Base-by-base conservation (phyloP, 257 asterid species). In the Solanum sejunctum region DNA sequence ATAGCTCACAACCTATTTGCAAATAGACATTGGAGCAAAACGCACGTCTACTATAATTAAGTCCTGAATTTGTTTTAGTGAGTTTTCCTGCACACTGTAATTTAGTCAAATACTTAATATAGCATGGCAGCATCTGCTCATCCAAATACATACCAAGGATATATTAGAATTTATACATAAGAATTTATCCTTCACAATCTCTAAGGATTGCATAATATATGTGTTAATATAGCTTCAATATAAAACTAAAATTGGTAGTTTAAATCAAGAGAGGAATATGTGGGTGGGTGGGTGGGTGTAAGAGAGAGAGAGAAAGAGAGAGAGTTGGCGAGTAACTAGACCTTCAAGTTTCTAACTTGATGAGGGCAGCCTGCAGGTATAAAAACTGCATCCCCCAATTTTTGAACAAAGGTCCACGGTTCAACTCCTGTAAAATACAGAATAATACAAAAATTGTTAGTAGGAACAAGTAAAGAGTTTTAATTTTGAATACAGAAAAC, bases 361-460 rank as follows among this genome's bases (percentile, higher is more conserved):
- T 95, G 97, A 80, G 99, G 98, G 84, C 99, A 95, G 49, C 99
- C 98, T 2, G 98, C 98, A 84, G 99, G 99, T 85, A 95, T 92
- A 70, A 94, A 88, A 78, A 95, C 97, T 43, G 98, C 98, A 85
- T 95, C 98, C 15, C 97, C 98, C 72, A 93, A 66, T 60, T 89
- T 93, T 89, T 95, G 98, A 83, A 94, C 87, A 72, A 95, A 95
- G 32, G 98, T 93, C 98, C 98, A 95, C 41, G 98, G 95, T 85
- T 95, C 98, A 41, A 95, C 89, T 71, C 98, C 98, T 95, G 66
- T 41, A 80, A n/a, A 45, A 73, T 28, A n/a, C 57, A 36, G 9
- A 78, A 15, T 47, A 49, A 66, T 36, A 32, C 17, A 77, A 75
- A 71, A 51, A 16, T 3, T 16, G 21, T 51, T 54, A 77, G 82